A percentile compares a stretch with the other conserved stretches of the same genome.
Evolutionary conservation across 495 filamentous ascomycete species (phyloP).

Genomic region (Cairneyella variabilis): DNA sequence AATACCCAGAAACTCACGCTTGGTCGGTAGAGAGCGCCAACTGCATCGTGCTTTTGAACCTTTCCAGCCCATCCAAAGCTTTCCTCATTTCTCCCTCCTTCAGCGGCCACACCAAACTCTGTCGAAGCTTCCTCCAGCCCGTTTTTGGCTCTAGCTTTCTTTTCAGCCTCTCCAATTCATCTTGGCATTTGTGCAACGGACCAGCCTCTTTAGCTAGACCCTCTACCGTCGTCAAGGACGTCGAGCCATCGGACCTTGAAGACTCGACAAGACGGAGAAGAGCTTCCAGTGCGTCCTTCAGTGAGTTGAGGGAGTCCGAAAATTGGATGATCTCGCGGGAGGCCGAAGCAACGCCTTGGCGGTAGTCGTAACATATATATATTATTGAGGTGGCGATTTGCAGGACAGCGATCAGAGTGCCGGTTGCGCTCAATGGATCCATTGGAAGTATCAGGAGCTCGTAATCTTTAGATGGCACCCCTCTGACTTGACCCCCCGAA

Average conservation of each 20-base stretch:
- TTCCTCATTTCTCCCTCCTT: constrained; percentile 13
- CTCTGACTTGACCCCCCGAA: no score
- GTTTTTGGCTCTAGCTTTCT: constrained; percentile 12
- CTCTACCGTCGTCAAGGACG: constrained; percentile 3
- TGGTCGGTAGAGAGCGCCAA: constrained; percentile 15
- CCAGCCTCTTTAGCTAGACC: constrained; percentile 8
- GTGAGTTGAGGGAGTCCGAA: constrained; percentile 7
- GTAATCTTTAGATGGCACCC: no score
- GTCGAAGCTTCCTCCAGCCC: constrained; percentile 11
- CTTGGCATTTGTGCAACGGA: constrained; percentile 1
- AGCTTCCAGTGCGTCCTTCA: constrained; percentile 7
- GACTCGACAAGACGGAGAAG: constrained; percentile 14
- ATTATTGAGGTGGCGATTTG: constrained; percentile 10
- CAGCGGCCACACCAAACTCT: constrained; percentile 12
- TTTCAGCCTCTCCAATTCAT: constrained; percentile 10
- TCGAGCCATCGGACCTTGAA: not conserved
- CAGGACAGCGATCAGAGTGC: constrained; percentile 14
- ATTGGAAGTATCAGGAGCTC: no score
- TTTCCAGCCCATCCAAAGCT: constrained; percentile 5
- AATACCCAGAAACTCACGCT: not conserved
- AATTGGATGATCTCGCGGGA: constrained; percentile 13
- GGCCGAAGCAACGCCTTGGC: not conserved
- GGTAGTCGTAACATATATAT: constrained; percentile 18
- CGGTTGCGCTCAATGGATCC: constrained; percentile 13
- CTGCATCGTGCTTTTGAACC: constrained; percentile 12